phyloP scores from a whole-genome alignment of 176 grass and related monocot genomes.

The Aegilops sharonensis region DNA sequence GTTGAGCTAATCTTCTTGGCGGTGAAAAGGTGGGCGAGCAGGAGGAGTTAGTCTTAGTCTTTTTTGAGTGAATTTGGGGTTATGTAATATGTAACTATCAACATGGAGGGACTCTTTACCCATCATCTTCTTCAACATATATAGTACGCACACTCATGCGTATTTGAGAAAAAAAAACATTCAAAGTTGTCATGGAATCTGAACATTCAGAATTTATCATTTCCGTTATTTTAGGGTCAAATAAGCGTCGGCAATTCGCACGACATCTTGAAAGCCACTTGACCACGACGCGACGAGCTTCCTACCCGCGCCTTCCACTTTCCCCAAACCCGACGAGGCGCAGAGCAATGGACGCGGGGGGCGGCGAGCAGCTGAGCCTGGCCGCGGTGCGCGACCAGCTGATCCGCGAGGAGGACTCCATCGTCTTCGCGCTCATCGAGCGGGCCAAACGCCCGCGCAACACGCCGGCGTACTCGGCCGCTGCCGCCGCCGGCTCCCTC shows the following conservation, averaged over 20 bases:
- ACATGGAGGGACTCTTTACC: too few relatives aligned
- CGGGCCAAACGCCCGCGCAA: slow-evolving; percentile 70
- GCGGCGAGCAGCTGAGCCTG: slow-evolving; percentile 51
- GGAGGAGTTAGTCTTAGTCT: too few relatives aligned
- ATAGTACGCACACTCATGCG: too few relatives aligned
- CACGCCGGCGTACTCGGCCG: slow-evolving; percentile 50
- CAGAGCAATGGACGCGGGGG: slow-evolving; percentile 25
- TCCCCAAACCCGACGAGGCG: not conserved
- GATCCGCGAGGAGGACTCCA: slow-evolving; percentile 82
- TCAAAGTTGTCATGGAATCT: too few relatives aligned
- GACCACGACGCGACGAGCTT: not conserved
- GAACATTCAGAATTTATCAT: too few relatives aligned
- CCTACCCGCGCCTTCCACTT: not conserved
- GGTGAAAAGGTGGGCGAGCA: too few relatives aligned
- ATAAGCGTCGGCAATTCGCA: not conserved
- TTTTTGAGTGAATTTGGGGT: too few relatives aligned
- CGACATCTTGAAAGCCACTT: not conserved
- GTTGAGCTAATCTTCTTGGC: too few relatives aligned
- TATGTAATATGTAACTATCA: too few relatives aligned
- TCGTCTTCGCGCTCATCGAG: slow-evolving; percentile 88
- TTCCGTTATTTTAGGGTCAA: too few relatives aligned
- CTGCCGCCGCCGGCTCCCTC: slow-evolving; percentile 42
- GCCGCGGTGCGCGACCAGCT: slow-evolving; percentile 68
- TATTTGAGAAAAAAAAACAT: too few relatives aligned
- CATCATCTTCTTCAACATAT: too few relatives aligned